Evolutionary conservation across 345 rosid species (phyloP).

Genomic region (Syzygium aromaticum): DNA sequence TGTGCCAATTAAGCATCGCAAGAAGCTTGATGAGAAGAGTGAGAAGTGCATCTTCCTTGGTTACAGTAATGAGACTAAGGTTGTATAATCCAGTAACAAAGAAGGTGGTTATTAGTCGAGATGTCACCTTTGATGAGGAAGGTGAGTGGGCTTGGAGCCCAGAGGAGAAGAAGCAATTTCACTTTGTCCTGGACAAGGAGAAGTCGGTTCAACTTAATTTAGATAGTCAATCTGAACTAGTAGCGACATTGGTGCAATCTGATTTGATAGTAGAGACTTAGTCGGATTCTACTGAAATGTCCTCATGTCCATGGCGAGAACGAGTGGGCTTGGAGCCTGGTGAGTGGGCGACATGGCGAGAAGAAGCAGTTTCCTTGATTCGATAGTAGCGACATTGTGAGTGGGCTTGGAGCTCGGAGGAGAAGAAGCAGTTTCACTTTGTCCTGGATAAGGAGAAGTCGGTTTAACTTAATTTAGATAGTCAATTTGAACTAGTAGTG

Average conservation of each 20-base stretch:
- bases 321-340: no score
- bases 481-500: no score
- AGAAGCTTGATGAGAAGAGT: neutral
- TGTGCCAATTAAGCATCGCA: neutral
- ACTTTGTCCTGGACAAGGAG: neutral
- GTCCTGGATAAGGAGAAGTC: neutral
- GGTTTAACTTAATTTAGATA: neutral
- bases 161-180: neutral
- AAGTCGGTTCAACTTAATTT: neutral
- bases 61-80: neutral
- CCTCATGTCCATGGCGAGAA: no score
- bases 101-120: neutral
- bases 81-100: neutral
- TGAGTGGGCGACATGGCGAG: no score
- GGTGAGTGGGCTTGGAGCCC: no score
- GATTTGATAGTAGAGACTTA: no score
- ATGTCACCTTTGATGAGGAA: neutral
- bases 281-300: no score
- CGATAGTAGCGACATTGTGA: no score
- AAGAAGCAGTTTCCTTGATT: no score
- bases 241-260: no score
- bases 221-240: no score
- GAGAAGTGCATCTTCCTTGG: conserved; percentile 1
- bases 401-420: no score
- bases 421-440: neutral